Evolutionary conservation across 2,329 filamentous ascomycete genomes (phyloP).

Genomic region (Claviceps digitariae): DNA sequence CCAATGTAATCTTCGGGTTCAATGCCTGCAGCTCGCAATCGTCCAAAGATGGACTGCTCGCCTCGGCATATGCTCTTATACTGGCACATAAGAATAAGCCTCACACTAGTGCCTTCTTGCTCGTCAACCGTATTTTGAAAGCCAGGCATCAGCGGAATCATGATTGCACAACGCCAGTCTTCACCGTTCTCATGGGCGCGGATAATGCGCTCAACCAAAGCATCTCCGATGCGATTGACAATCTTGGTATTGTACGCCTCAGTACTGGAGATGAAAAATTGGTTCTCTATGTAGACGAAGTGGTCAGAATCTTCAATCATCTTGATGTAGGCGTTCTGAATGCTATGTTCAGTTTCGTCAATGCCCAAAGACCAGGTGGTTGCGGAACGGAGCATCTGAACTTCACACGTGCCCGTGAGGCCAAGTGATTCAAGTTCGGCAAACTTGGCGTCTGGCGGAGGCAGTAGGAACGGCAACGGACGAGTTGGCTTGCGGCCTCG

Average conservation of each 20-base stretch:
- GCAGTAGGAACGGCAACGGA: constrained; percentile 83
- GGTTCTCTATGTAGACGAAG: constrained; percentile 97
- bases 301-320: constrained; percentile 92
- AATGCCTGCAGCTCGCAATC: constrained; percentile 64
- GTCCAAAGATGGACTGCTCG: constrained; percentile 80
- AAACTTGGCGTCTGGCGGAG: constrained; percentile 79
- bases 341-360: constrained; percentile 79
- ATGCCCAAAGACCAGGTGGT: constrained; percentile 86
- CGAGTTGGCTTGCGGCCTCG: constrained; percentile 86
- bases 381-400: constrained; percentile 87
- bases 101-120: constrained; percentile 85
- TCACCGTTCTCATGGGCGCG: constrained; percentile 72
- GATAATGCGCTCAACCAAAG: constrained; percentile 81
- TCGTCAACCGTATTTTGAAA: constrained; percentile 95
- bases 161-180: constrained; percentile 77
- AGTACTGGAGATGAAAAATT: constrained; percentile 93
- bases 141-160: constrained; percentile 95
- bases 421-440: constrained; percentile 79
- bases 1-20: constrained; percentile 91
- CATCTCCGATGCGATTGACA: constrained; percentile 86
- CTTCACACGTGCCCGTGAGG: constrained; percentile 85
- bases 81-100: constrained; percentile 93
- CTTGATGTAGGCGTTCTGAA: constrained; percentile 89
- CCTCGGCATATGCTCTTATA: constrained; percentile 93
- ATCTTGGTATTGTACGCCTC: constrained; percentile 80